Base-by-base conservation (phyloP, 2,329 filamentous ascomycete genomes). In the Trichoderma sp. region DNA sequence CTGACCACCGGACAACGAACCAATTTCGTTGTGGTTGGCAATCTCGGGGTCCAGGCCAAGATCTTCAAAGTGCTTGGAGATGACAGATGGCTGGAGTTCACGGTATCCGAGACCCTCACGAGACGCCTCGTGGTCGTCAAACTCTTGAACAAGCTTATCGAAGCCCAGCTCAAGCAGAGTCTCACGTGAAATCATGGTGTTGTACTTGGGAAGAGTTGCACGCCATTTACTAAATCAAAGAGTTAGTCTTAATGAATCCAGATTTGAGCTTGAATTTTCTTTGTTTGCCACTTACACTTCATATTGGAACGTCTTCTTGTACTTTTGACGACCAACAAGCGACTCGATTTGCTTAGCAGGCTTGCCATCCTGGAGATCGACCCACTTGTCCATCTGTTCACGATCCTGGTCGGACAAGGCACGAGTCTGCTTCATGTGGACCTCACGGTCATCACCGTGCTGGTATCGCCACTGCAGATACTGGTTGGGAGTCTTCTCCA, bases 401-500 rank as follows among this genome's bases (percentile, higher is more conserved):
- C 92, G 91, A 79, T 99, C 96, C 79, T 92, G 90, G 0, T 91
- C 91, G 1, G 94, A 97, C 72, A 98, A 85, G 68, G 95, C 87
- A 84, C 96, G 94, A 63, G 95, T 98, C 84, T 97, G 95, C 88
- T 99, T 99, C 90, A 99, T 90, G 82, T 97, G 89, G 53, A 98
- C 95, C 81, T 99, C 96, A 66, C 96, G 93, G 78, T 99, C 96
- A 77, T 98, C 96, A 79, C 96, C 96, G 79, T 98, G 94, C 78
- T 93, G 93, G 80, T 98, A 99, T 78, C 96, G 93, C 96, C 96
- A 99, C 84, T 98, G 96, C 39, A 99, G 88, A 80, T 99, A 99
- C 84, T 99, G 96, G 81, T 97, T 98, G 53, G 96, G 96, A 0
- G 96, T 99, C 89, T 99, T 99, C 84, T 99, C 96, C 76, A 98